Percentiles rank a stretch among this genome's conserved stretches.
Evolutionary conservation across 2,329 filamentous ascomycete genomes (phyloP).

Genomic region (Phialemoniopsis sp.): DNA sequence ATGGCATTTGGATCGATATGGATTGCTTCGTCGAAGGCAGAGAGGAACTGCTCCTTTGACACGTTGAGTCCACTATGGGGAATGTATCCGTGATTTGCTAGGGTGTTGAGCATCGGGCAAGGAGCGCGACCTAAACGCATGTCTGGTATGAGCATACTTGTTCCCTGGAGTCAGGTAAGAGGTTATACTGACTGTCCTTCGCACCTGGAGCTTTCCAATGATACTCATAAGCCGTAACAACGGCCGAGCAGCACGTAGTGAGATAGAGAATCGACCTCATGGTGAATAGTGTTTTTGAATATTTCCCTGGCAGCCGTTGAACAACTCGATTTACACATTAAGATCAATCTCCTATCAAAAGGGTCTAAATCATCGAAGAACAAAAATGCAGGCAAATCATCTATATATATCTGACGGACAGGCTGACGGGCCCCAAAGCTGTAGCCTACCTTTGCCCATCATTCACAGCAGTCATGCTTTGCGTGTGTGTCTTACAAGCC

Average conservation of each 20-base stretch:
- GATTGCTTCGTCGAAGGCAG: constrained; percentile 31
- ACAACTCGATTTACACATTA: too few relatives aligned
- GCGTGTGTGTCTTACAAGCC: too few relatives aligned
- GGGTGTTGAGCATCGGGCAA: constrained; percentile 47
- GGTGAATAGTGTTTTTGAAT: background rate
- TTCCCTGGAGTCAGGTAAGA: too few relatives aligned
- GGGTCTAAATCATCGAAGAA: too few relatives aligned
- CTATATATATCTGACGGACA: too few relatives aligned
- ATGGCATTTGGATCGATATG: constrained; percentile 36
- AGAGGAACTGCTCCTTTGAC: constrained; percentile 27
- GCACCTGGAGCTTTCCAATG: background rate
- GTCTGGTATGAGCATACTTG: background rate
- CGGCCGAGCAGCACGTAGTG: background rate
- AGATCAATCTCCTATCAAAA: too few relatives aligned
- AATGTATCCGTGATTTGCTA: constrained; percentile 47
- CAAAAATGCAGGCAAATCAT: too few relatives aligned
- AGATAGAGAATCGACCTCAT: background rate
- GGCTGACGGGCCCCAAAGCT: too few relatives aligned
- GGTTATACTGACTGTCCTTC: background rate
- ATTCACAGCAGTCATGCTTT: too few relatives aligned
- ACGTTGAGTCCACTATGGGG: constrained; percentile 39
- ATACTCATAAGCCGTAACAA: background rate
- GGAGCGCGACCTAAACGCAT: constrained; percentile 28
- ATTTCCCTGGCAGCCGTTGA: too few relatives aligned
- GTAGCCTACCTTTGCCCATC: too few relatives aligned